These are phyloP conservation scores for Kockovaella imperatae DNA, from an alignment of 768 basidiomycete species.

Conservation along the genomic window DNA sequence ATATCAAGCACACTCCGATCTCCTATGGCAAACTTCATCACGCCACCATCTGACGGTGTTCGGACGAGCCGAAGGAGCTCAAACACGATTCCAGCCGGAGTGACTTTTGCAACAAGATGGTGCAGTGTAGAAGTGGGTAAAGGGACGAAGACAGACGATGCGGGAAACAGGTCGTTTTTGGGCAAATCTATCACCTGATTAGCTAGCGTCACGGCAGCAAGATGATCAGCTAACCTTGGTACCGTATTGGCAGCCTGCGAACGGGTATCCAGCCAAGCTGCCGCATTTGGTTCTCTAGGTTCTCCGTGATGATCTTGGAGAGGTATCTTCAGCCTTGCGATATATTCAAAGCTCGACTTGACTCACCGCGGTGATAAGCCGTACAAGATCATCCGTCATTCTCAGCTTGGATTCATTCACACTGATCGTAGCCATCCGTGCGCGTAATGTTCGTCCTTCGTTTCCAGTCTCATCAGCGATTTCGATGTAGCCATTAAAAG, in stretches of 20 bases:
- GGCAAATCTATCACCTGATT: conserved; percentile 57
- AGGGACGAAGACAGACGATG: conserved; percentile 25
- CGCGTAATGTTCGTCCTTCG: conserved; percentile 59
- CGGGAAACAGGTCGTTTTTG: conserved; percentile 56
- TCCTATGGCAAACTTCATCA: conserved; percentile 20
- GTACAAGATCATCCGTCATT: conserved; percentile 55
- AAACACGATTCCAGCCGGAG: conserved; percentile 67
- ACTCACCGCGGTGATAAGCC: conserved; percentile 60
- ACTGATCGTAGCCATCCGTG: conserved; percentile 54
- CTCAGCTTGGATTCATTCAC: conserved; percentile 63
- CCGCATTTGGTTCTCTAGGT: conserved; percentile 74
- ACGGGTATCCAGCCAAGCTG: conserved; percentile 71
- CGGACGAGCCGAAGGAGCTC: conserved; percentile 58
- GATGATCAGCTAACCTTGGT: conserved; percentile 59
- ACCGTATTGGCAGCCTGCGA: conserved; percentile 59
- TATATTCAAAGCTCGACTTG: not conserved
- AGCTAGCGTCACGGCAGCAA: not conserved
- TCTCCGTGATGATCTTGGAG: conserved; percentile 67
- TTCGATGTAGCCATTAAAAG: conserved; percentile 68
- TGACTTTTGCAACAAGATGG: conserved; percentile 76
- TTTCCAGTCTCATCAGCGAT: conserved; percentile 64
- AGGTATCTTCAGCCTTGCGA: conserved; percentile 1
- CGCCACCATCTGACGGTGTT: conserved; percentile 19
- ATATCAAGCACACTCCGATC: conserved; percentile 28
- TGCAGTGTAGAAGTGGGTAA: conserved; percentile 47